Conservation (phyloP, 2,329 filamentous ascomycete species). For the Boeremia exigua region DNA sequence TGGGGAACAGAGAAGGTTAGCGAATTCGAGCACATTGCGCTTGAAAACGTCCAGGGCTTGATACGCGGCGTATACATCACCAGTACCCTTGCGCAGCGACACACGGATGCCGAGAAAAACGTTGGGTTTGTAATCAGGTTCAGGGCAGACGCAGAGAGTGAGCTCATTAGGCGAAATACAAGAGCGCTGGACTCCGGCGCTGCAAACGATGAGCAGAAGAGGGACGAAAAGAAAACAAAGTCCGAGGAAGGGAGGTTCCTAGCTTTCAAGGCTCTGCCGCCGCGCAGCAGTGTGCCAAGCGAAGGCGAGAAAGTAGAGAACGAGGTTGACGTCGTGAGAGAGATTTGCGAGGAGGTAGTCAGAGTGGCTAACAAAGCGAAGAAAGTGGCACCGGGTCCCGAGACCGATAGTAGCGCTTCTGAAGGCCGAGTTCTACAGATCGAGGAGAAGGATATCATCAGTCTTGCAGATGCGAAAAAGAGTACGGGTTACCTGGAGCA, state of each 20-base stretch:
- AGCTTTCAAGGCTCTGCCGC: constrained; percentile 64
- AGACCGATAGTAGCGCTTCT: constrained; percentile 25
- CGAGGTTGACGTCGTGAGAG: constrained; percentile 63
- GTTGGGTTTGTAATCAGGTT: constrained; percentile 85
- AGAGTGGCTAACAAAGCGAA: constrained; percentile 64
- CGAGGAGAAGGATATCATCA: constrained; percentile 76
- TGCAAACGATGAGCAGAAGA: constrained; percentile 22
- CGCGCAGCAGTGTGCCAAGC: constrained; percentile 49
- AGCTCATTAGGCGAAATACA: constrained; percentile 83
- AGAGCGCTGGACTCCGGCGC: constrained; percentile 69
- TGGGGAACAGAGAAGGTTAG: constrained; percentile 95
- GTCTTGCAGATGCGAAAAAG: constrained; percentile 81
- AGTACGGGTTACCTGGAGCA: constrained; percentile 87
- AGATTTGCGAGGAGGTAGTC: constrained; percentile 79
- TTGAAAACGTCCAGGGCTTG: constrained; percentile 75
- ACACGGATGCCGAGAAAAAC: constrained; percentile 79
- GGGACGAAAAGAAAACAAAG: constrained; percentile 26
- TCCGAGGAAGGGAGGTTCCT: constrained; percentile 48
- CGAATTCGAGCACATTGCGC: constrained; percentile 84
- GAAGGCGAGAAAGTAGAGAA: constrained; percentile 43
- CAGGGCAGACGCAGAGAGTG: constrained; percentile 70
- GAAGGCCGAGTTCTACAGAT: constrained; percentile 50
- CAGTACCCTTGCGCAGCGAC: constrained; percentile 77
- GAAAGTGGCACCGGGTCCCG: constrained; percentile 37
- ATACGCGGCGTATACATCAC: constrained; percentile 89